These are phyloP conservation scores for Phaeosphaeriaceae sp. DNA, from an alignment of 2,329 filamentous ascomycete genomes.

Conservation along the genomic window DNA sequence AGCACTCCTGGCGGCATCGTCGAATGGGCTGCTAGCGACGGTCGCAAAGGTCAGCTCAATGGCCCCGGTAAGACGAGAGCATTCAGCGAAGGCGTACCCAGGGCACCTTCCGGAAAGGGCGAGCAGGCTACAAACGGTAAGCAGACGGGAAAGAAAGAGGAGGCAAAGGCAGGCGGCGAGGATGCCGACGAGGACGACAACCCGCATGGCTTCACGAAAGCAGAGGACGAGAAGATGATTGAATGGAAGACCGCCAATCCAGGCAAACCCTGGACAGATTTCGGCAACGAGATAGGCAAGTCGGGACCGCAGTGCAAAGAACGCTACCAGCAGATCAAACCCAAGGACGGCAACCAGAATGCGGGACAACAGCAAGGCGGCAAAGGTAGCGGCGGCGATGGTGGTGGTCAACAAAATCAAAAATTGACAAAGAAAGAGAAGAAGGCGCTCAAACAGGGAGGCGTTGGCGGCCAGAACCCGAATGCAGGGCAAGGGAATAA, in stretches of 20 bases:
- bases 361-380: slow-evolving; percentile 14
- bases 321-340: slow-evolving; percentile 49
- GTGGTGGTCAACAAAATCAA: neutral
- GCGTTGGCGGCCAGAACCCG: slow-evolving; percentile 12
- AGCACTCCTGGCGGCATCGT: slow-evolving; percentile 32
- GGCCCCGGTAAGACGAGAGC: slow-evolving; percentile 16
- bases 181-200: slow-evolving; percentile 2
- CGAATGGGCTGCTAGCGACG: slow-evolving; percentile 45
- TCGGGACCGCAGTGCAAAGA: slow-evolving; percentile 13
- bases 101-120: slow-evolving; percentile 15
- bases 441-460: slow-evolving; percentile 14
- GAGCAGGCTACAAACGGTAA: slow-evolving; percentile 5
- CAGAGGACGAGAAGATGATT: slow-evolving; percentile 53
- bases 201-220: slow-evolving; percentile 38
- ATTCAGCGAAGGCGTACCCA: neutral
- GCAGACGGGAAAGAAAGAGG: neutral
- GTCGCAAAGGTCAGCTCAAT: slow-evolving; percentile 36
- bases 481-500: slow-evolving; percentile 14
- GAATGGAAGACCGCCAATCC: slow-evolving; percentile 42
- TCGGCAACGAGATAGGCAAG: slow-evolving; percentile 41
- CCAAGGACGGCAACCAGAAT: slow-evolving; percentile 25
- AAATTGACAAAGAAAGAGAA: slow-evolving; percentile 10
- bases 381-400: slow-evolving; percentile 18
- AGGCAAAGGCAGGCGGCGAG: neutral
- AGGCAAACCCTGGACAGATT: slow-evolving; percentile 34